phyloP scores from a whole-genome alignment of 2,329 filamentous ascomycete species.

The Verticillium albo-atrum region DNA sequence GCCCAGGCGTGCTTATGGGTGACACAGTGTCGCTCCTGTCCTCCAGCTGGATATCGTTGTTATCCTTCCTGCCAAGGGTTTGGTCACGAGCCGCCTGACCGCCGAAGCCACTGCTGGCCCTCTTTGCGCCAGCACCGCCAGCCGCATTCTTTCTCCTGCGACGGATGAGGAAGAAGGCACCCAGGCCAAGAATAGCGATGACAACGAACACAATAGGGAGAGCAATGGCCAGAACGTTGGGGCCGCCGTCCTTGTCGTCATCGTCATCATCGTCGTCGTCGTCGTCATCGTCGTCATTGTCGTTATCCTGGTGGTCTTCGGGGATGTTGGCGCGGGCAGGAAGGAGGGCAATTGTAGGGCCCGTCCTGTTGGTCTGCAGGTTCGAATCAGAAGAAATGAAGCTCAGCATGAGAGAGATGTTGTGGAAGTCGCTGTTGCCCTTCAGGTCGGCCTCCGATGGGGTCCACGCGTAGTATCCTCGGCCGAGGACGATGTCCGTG shows the following conservation, averaged over 20 bases:
- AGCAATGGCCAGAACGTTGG: constrained; percentile 16
- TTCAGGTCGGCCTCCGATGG: constrained; percentile 17
- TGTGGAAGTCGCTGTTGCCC: constrained; percentile 2
- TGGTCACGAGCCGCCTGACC: constrained; percentile 1
- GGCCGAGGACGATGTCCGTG: constrained; percentile 13
- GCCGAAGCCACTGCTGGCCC: not conserved
- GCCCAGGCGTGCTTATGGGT: constrained; percentile 15
- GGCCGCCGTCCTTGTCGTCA: not conserved
- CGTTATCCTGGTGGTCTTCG: not conserved
- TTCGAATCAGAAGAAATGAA: constrained; percentile 12
- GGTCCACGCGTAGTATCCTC: constrained; percentile 23
- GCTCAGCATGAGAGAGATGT: constrained; percentile 15
- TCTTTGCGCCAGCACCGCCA: constrained; percentile 10
- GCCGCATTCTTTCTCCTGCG: constrained; percentile 15
- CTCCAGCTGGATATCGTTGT: constrained; percentile 19
- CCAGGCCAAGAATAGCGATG: constrained; percentile 14
- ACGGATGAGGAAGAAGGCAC: constrained; percentile 19
- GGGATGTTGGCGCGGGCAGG: not conserved
- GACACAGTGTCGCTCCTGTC: constrained; percentile 16
- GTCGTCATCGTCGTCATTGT: not conserved
- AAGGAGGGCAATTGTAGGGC: constrained; percentile 21
- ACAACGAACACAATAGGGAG: constrained; percentile 23
- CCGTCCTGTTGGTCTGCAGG: constrained; percentile 10
- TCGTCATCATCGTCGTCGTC: not conserved
- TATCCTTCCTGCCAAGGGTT: constrained; percentile 9